Evolutionary conservation across 805 yeast genomes (phyloP), one percentile per base, ranked within the genome.

Genomic region (Wickerhamomyces strasburgensis): DNA sequence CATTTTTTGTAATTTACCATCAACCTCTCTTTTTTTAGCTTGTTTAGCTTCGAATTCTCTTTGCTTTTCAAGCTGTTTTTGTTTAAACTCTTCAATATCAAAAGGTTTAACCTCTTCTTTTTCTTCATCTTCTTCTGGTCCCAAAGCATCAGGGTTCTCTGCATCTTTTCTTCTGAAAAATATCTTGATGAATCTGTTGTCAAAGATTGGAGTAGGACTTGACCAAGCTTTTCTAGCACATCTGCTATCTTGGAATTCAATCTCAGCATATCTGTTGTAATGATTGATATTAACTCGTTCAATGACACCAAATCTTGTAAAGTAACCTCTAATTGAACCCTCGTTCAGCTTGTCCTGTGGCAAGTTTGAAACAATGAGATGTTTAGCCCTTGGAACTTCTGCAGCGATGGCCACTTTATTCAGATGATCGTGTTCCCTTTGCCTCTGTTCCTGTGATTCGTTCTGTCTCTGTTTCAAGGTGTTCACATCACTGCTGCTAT

Each of bases 171-270:
- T 60, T 29, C 40, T 44, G 67, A 69, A 72, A 49, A 52, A 69
- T 27, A 71, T 63, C 49, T 71, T 71, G 43, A 72, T 63, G 42
- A 70, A 70, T 35, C 77, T 62, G 56, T 72, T 72, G 36, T 62
- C 65, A 43, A 71, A 71, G 13, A 72, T 62, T 5, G 75, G 68
- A 4, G 52, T 59, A 1, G 75, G 71, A 19, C 61, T 57, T 5
- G 48, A 33, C 65, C 70, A 71, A 1, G 76, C 77, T 6, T 46
- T 55, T 8, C 48, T 52, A 3, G 77, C 76, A 41, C 55, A 46
- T 19, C 55, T 61, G 31, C 61, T 65, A 13, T 54, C 48, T 6
- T 42, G 51, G 41, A 56, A 71, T 33, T 61, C 68, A n/a, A 71
- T 33, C 40, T 60, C 67, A 4, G 70, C 73, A 13, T 56, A 43